These are phyloP conservation scores for Fomes fomentarius DNA, from an alignment of 1,284 basidiomycete species.

Conservation along the genomic window DNA sequence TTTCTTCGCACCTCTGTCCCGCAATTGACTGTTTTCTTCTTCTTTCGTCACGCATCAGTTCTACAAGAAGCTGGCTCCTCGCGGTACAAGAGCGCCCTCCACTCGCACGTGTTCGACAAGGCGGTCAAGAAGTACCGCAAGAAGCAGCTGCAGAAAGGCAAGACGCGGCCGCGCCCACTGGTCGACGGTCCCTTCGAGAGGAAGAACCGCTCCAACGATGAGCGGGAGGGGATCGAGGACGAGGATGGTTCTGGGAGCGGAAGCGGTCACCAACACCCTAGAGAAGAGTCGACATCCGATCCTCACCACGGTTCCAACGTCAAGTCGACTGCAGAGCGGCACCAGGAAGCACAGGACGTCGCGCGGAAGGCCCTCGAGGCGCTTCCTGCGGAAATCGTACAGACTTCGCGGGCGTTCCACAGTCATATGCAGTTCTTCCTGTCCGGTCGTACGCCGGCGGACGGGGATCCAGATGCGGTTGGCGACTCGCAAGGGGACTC, in stretches of 20 bases:
- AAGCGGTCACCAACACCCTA: too few species aligned
- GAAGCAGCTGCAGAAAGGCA: constrained; percentile 22
- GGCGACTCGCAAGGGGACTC: too few species aligned
- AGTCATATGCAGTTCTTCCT: constrained; percentile 49
- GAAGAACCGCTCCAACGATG: too few species aligned
- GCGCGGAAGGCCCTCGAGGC: constrained; percentile 45
- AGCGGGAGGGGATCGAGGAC: too few species aligned
- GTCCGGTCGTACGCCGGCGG: constrained; percentile 5
- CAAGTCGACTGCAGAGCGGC: constrained; percentile 2
- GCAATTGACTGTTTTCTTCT: too few species aligned
- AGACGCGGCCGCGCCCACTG: constrained; percentile 11
- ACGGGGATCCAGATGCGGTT: too few species aligned
- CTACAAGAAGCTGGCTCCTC: constrained; percentile 64
- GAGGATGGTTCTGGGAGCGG: too few species aligned
- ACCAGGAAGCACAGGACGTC: constrained; percentile 23
- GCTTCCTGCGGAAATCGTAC: constrained; percentile 52
- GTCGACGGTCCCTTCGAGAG: too few species aligned
- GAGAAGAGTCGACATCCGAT: too few species aligned
- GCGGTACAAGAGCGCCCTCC: constrained; percentile 54
- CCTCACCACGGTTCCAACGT: background rate
- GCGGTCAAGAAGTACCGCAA: constrained; percentile 49
- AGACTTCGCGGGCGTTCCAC: constrained; percentile 47
- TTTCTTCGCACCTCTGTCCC: too few species aligned
- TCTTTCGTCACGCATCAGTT: constrained; percentile 41
- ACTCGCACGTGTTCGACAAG: constrained; percentile 49